These are phyloP conservation scores for Aristolochia californica DNA, from an alignment of 164 flowering plant genomes.

Conservation along the genomic window DNA sequence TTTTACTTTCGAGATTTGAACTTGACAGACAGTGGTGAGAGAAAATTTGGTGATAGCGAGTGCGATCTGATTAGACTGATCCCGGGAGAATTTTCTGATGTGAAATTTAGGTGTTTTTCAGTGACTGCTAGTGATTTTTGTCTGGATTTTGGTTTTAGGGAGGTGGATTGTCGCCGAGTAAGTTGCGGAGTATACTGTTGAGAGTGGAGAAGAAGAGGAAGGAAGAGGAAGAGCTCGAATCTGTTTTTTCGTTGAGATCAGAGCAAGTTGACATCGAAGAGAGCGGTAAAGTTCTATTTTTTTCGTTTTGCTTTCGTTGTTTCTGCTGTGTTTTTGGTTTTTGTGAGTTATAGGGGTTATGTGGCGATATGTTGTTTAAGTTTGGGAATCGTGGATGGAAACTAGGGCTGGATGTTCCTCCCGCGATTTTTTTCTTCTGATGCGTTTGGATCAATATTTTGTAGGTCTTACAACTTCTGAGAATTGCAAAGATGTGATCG, in stretches of 20 bases:
- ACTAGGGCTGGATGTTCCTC: neutral
- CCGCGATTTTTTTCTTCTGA: neutral
- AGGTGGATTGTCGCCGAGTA: slow-evolving; percentile 69
- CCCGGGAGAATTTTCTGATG: neutral
- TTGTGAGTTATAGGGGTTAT: neutral
- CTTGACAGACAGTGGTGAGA: neutral
- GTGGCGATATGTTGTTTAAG: neutral
- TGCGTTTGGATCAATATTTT: neutral
- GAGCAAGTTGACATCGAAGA: slow-evolving; percentile 27
- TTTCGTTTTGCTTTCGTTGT: neutral
- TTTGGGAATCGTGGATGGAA: neutral
- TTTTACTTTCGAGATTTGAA: neutral
- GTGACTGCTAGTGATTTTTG: neutral
- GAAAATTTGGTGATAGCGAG: neutral
- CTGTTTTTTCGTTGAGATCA: slow-evolving; percentile 39
- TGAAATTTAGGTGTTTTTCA: neutral
- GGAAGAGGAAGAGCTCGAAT: slow-evolving; percentile 38
- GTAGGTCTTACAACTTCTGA: slow-evolving; percentile 33
- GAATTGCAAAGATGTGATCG: slow-evolving; percentile 65
- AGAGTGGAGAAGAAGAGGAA: slow-evolving; percentile 61
- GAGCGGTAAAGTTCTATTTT: slow-evolving; percentile 22
- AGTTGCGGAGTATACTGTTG: slow-evolving; percentile 56
- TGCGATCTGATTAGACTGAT: neutral
- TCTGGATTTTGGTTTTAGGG: slow-evolving; percentile 14
- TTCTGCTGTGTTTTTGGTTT: neutral